A percentile compares a stretch with the other conserved stretches of the same genome.
Conservation (phyloP, 1,139 yeast species). For the Pichia cactophila region DNA sequence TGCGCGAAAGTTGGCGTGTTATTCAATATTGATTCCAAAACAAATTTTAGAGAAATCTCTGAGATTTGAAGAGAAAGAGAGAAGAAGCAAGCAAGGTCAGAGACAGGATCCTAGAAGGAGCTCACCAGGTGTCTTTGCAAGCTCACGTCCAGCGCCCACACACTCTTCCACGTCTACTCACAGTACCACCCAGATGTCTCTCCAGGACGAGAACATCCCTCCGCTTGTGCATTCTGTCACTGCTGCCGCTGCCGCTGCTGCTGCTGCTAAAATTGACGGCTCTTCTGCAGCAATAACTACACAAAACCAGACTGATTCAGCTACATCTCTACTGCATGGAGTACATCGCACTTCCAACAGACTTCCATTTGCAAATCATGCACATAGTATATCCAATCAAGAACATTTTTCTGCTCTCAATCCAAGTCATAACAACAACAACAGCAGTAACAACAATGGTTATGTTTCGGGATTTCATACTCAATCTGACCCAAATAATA, state of each 20-base stretch:
- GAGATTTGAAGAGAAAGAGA: no score
- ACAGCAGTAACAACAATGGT: not conserved
- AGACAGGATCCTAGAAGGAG: not conserved
- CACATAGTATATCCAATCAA: constrained; percentile 7
- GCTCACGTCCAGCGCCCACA: not conserved
- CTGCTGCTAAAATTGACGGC: not conserved
- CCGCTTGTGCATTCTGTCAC: constrained; percentile 1
- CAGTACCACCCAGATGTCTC: not conserved
- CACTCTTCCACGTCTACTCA: not conserved
- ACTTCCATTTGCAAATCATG: constrained; percentile 5
- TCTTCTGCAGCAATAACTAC: not conserved
- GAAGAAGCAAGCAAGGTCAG: no score
- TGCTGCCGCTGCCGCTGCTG: constrained; percentile 4
- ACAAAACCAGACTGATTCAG: not conserved
- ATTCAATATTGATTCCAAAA: no score
- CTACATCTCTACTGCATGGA: not conserved
- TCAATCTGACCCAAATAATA: not conserved
- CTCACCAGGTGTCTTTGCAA: not conserved
- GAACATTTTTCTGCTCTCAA: constrained; percentile 3
- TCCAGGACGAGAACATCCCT: constrained; percentile 1
- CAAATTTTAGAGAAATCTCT: no score
- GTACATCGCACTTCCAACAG: not conserved
- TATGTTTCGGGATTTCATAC: no score
- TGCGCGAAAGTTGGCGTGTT: constrained; percentile 4
- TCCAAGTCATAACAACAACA: constrained; percentile 3